Evolutionary conservation across 805 yeast species (phyloP), one percentile per base, ranked within the genome.

Genomic region (Wilhelminamyces savonicus): DNA sequence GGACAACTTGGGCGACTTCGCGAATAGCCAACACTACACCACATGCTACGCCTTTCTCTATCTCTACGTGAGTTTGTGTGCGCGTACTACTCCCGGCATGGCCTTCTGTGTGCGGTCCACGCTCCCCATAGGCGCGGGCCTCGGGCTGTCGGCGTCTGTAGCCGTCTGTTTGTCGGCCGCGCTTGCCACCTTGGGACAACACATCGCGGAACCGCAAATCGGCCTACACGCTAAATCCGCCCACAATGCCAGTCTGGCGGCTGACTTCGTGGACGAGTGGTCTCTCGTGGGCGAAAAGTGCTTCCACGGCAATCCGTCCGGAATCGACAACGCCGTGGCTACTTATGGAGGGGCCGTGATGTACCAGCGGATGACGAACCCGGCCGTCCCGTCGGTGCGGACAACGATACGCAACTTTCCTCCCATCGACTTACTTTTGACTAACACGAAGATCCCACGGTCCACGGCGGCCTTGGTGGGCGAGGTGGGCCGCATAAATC

Each of bases 311-410:
- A 87, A 83, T 44, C 98, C 98, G 7, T 80, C 94, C 13, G 98
- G 98, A 9, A 86, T 92, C 30, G 98, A 92, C 54, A 92, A 92
- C 50, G 87, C 96, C 0, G 97, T 90, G 28, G 94, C 97, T 2
- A 82, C 96, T 0, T 79, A 78, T 43, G 98, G 98, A 14, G 97
- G 97, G 27, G 97, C 97, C 0, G 95, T 92, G 1, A 66, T 80
- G 75, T 90, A 78, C 58, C 90, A 82, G 57, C 73, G 94, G 46
- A 62, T 52, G 62, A 57, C 59, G 12, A 59, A 62, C 31, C 70
- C 81, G 2, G 44, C 68, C 30, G 42, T 41, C 19, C 82, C 84
- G 13, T 71, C 79, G 30, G 71, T 71, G n/a, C 60, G 86, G 37
- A 74, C 80, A 7, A 68, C 78, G 13, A 77, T 83, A 72, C 66